These are phyloP conservation scores for Sporothrix pallida DNA, from an alignment of 2,329 filamentous ascomycete species.

Conservation along the genomic window DNA sequence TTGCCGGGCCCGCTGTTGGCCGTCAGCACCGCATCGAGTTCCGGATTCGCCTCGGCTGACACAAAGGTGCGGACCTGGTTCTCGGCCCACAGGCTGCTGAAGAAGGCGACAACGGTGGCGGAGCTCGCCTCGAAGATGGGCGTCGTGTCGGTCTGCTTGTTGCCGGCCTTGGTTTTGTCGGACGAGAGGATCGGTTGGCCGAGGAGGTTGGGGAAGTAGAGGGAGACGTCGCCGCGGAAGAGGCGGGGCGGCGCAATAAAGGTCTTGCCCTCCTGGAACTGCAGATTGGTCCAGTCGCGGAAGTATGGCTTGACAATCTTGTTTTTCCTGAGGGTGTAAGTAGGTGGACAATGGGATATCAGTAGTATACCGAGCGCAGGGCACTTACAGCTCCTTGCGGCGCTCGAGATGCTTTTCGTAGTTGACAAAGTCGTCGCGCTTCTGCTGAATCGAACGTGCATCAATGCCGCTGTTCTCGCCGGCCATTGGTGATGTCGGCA, in stretches of 20 bases:
- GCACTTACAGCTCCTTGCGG: conserved; percentile 72
- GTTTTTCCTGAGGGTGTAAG: conserved; percentile 56
- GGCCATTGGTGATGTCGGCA: conserved; percentile 71
- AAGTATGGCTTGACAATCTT: conserved; percentile 90
- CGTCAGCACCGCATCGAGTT: conserved; percentile 67
- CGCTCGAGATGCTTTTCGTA: conserved; percentile 82
- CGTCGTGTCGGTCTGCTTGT: conserved; percentile 80
- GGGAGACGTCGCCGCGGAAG: conserved; percentile 79
- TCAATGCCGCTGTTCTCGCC: conserved; percentile 86
- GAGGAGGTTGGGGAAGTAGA: conserved; percentile 92
- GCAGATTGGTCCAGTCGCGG: conserved; percentile 89
- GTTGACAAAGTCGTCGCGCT: conserved; percentile 79
- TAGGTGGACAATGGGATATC: too few relatives aligned
- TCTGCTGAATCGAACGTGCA: conserved; percentile 67
- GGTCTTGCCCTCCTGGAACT: conserved; percentile 84
- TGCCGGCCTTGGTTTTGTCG: conserved; percentile 47
- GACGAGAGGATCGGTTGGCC: conserved; percentile 74
- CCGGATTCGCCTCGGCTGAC: conserved; percentile 68
- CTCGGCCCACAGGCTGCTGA: conserved; percentile 85
- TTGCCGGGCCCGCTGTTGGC: conserved; percentile 49
- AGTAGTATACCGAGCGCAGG: too few relatives aligned
- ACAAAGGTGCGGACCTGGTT: conserved; percentile 77
- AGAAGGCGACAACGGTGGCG: conserved; percentile 79
- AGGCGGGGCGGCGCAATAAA: conserved; percentile 85
- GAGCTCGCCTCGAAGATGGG: conserved; percentile 59